Evolutionary conservation across 2,329 filamentous ascomycete genomes (phyloP).

Genomic region (Blastomyces emzantsi): DNA sequence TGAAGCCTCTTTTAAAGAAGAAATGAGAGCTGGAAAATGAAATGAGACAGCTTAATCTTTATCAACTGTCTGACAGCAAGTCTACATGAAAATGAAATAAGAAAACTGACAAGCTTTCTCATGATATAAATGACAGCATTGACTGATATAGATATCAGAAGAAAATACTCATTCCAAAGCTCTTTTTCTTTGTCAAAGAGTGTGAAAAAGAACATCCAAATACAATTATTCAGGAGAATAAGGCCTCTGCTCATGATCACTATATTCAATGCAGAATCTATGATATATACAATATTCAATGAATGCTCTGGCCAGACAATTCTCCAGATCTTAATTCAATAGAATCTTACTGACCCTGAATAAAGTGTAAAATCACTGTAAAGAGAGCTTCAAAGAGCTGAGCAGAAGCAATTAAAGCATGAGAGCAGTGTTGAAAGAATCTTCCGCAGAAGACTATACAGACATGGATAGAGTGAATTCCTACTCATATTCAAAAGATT

Average conservation of each 20-base stretch:
- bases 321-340: background rate
- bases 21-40: background rate
- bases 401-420: background rate
- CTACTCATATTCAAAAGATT: conserved; percentile 6
- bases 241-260: too few species aligned
- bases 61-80: too few species aligned
- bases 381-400: too few species aligned
- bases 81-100: too few species aligned
- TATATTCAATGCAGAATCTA: too few species aligned
- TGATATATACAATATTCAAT: background rate
- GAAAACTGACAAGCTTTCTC: background rate
- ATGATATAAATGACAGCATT: background rate
- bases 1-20: background rate
- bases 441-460: background rate
- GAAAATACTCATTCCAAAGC: too few species aligned
- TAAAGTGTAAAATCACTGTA: background rate
- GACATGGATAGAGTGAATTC: background rate
- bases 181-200: too few species aligned
- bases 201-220: too few species aligned
- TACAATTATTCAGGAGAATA: too few species aligned
- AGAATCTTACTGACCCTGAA: background rate
- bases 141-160: background rate
- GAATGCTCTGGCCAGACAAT: background rate
- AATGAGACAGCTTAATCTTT: too few species aligned
- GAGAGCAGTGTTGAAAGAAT: background rate